A percentile compares a stretch with the other conserved stretches of the same genome.
These are phyloP conservation scores for Diplodia corticola DNA, from an alignment of 2,329 filamentous ascomycete genomes.

Conservation along the genomic window DNA sequence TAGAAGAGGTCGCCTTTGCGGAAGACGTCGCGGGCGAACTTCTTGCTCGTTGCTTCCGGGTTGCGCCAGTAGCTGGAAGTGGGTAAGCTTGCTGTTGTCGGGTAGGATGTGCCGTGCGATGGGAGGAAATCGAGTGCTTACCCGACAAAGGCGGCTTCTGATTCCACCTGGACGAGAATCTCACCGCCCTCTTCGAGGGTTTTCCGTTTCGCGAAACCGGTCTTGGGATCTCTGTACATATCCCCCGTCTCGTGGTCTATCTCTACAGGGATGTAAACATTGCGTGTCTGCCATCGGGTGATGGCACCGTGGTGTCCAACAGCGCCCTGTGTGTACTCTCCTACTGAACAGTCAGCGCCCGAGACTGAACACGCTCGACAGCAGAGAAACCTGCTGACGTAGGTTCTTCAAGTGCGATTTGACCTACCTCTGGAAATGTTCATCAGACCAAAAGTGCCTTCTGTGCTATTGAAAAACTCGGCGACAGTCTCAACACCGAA, in stretches of 20 bases:
- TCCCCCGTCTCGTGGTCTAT: constrained; percentile 62
- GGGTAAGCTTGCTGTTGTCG: constrained; percentile 67
- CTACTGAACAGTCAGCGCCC: not conserved
- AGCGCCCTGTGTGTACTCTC: constrained; percentile 58
- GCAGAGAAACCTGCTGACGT: not conserved
- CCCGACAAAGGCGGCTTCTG: constrained; percentile 51
- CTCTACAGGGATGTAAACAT: constrained; percentile 64
- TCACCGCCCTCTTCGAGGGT: constrained; percentile 46
- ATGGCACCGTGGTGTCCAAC: constrained; percentile 73
- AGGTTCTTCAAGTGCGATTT: not conserved
- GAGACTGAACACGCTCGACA: not conserved
- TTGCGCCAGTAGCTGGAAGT: constrained; percentile 71
- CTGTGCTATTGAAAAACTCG: constrained; percentile 79
- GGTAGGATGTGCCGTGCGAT: constrained; percentile 62
- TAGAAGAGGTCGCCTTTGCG: constrained; percentile 51
- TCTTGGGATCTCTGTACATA: constrained; percentile 21
- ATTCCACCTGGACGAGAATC: not conserved
- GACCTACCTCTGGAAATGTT: constrained; percentile 53
- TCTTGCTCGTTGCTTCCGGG: constrained; percentile 63
- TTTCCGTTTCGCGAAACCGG: constrained; percentile 52
- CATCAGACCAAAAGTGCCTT: constrained; percentile 65
- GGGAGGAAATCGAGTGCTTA: not conserved
- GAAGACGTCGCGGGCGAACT: constrained; percentile 50
- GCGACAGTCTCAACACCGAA: constrained; percentile 63
- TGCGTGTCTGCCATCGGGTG: constrained; percentile 53